Base-by-base conservation (phyloP, 257 asterid genomes). In the Phtheirospermum japonicum region DNA sequence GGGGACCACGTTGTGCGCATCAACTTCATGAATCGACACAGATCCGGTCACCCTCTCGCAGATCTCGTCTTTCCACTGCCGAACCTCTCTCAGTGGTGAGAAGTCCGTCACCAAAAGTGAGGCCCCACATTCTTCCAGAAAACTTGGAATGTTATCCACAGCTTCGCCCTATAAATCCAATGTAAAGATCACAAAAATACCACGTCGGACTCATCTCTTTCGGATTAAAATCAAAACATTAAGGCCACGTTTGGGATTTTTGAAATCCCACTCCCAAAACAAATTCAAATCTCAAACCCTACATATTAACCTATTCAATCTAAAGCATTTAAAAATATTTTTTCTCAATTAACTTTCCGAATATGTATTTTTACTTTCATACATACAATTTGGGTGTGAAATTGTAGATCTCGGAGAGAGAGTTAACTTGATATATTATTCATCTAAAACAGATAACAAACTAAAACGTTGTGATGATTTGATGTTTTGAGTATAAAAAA, bases 61-160 rank as follows among this genome's bases (percentile, higher is more conserved):
- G 51, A 89, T 73, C 40, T 76, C 83, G 10, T 85, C 89, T 74
- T 93, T 93, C 96, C 95, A 89, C 50, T 76, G 78, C 42, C 78
- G 73, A 69, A 83, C 89, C 74, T 93, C 99, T 28, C 97, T 74
- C 49, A 93, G 67, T 0, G 99, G 99, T 12, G 97, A 93, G 81
- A 89, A 93, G 71, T 93, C 99, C 7, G 91, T 93, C 51, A 93
- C 97, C 84, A 93, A 70, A 67, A 93, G 91, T 3, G 97, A 93
- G 51, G 97, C 99, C 23, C 87, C 95, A 19, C 85, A 82, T 65
- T 93, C 91, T 71, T 74, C 66, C 56, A 93, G 71, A 57, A 93
- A 93, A 16, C 59, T 68, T 0, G 97, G 99, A 73, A 93, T 87
- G 18, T 84, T 87, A 50, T 85, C 91, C 52, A 80, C 83, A 52